A percentile compares a stretch with the other conserved stretches of the same genome.
Conservation (phyloP, 75 land plant genomes). For the Picea sitchensis region DNA sequence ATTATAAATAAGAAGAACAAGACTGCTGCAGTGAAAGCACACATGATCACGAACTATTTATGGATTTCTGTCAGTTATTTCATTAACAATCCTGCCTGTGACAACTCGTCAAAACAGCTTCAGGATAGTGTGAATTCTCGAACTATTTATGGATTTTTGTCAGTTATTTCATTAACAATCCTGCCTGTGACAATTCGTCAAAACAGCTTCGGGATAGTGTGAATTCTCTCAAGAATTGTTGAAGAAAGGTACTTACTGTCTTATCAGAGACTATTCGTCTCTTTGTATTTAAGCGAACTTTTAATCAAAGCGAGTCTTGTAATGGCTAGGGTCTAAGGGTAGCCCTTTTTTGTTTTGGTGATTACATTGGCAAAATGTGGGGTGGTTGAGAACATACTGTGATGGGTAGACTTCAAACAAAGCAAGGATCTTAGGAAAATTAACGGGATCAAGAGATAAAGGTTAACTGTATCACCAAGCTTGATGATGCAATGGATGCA, state of each 20-base stretch:
- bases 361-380: conserved; percentile 78
- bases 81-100: conserved; percentile 98
- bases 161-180: conserved; percentile 95
- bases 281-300: too few relatives aligned
- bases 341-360: neutral
- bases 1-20: conserved; percentile 93
- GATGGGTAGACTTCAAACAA: conserved; percentile 96
- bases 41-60: conserved; percentile 73
- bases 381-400: conserved; percentile 72
- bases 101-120: conserved; percentile 6
- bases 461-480: conserved; percentile 66
- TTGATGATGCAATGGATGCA: conserved; percentile 96
- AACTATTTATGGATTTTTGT: conserved; percentile 97
- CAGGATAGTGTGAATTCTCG: neutral
- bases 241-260: conserved; percentile 64
- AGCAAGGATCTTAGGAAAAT: conserved; percentile 94
- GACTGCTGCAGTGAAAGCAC: conserved; percentile 72
- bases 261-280: neutral
- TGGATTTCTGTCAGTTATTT: conserved; percentile 98
- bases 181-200: conserved; percentile 92
- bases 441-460: conserved; percentile 76
- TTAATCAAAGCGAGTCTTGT: neutral
- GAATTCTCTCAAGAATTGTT: conserved; percentile 73
- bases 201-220: conserved; percentile 87
- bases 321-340: neutral